phyloP scores from a whole-genome alignment of 305 asterid species.

The Solanum hybrid region DNA sequence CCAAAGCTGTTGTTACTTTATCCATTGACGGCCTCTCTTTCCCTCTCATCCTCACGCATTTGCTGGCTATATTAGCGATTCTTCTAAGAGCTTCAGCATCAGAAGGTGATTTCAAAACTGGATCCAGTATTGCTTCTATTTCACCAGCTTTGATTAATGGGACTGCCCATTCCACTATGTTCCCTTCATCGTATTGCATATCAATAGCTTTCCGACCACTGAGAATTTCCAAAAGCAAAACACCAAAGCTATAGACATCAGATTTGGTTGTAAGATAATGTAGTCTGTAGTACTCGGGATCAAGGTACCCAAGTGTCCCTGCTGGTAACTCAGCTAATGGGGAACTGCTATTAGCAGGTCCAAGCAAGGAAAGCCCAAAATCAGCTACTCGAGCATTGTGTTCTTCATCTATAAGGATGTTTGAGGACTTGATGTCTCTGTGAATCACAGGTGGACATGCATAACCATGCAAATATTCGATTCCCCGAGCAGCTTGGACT shows the following conservation, averaged over 20 bases:
- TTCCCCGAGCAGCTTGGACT: slow-evolving; percentile 78
- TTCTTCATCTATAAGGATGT: slow-evolving; percentile 73
- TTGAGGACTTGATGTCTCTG: slow-evolving; percentile 70
- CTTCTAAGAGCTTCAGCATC: slow-evolving; percentile 53
- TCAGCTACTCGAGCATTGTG: slow-evolving; percentile 82
- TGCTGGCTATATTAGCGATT: slow-evolving; percentile 60
- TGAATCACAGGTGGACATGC: slow-evolving; percentile 88
- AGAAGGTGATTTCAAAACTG: slow-evolving; percentile 39
- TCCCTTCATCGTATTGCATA: slow-evolving; percentile 70
- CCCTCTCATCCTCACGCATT: slow-evolving; percentile 82
- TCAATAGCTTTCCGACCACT: slow-evolving; percentile 72
- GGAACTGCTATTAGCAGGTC: slow-evolving; percentile 67
- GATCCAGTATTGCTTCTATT: slow-evolving; percentile 45
- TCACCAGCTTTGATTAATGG: slow-evolving; percentile 61
- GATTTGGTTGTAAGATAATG: slow-evolving; percentile 75
- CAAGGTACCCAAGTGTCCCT: slow-evolving; percentile 73
- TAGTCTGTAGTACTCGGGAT: slow-evolving; percentile 71
- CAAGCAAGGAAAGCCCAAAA: slow-evolving; percentile 63
- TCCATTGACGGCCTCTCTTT: slow-evolving; percentile 86
- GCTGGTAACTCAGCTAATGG: slow-evolving; percentile 79
- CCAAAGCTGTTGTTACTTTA: slow-evolving; percentile 66
- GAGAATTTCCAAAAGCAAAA: slow-evolving; percentile 58
- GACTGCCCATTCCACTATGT: slow-evolving; percentile 78
- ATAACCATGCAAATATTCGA: slow-evolving; percentile 71
- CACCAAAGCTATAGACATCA: slow-evolving; percentile 81